phyloP scores from a whole-genome alignment of 495 filamentous ascomycete species.

The Penicillium odoratum region DNA sequence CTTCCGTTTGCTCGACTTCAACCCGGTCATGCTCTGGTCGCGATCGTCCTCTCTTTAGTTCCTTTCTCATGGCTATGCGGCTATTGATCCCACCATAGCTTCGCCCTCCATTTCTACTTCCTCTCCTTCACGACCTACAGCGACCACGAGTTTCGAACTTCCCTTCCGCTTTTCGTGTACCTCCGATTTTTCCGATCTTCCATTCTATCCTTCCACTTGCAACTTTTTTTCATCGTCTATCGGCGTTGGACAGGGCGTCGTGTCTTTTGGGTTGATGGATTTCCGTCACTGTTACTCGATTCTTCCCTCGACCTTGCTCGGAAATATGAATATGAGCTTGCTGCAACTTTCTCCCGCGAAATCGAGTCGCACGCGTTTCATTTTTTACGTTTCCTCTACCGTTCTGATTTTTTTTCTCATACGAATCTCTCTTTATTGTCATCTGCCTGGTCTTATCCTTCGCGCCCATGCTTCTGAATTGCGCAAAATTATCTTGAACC shows the following conservation, averaged over 20 bases:
- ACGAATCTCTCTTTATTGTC: slow-evolving; percentile 10
- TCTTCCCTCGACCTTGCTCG: slow-evolving; percentile 3
- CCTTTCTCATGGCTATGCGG: slow-evolving; percentile 15
- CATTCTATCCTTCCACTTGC: slow-evolving; percentile 29
- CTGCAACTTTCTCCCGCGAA: slow-evolving; percentile 17
- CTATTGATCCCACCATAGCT: slow-evolving; percentile 14
- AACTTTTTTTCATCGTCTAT: slow-evolving; percentile 40
- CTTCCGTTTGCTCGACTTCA: slow-evolving; percentile 2
- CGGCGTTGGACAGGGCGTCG: slow-evolving; percentile 51
- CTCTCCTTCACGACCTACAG: slow-evolving; percentile 29
- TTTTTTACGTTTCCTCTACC: slow-evolving; percentile 1
- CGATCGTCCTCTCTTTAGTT: slow-evolving; percentile 15
- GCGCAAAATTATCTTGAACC: slow-evolving; percentile 16
- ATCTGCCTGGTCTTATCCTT: slow-evolving; percentile 9
- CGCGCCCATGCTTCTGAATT: slow-evolving; percentile 4
- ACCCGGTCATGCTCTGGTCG: slow-evolving; percentile 5
- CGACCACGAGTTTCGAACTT: slow-evolving; percentile 28
- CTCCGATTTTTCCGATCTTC: slow-evolving; percentile 23
- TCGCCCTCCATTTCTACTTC: slow-evolving; percentile 20
- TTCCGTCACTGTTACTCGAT: slow-evolving; percentile 20
- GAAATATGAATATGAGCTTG: slow-evolving; percentile 21
- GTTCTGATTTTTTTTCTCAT: slow-evolving; percentile 3
- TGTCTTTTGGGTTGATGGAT: slow-evolving; percentile 43
- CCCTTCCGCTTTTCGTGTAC: slow-evolving; percentile 5
- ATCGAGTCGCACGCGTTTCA: slow-evolving; percentile 12